These are phyloP conservation scores for Colletotrichum sp. DNA, from an alignment of 2,329 filamentous ascomycete genomes.

Conservation along the genomic window DNA sequence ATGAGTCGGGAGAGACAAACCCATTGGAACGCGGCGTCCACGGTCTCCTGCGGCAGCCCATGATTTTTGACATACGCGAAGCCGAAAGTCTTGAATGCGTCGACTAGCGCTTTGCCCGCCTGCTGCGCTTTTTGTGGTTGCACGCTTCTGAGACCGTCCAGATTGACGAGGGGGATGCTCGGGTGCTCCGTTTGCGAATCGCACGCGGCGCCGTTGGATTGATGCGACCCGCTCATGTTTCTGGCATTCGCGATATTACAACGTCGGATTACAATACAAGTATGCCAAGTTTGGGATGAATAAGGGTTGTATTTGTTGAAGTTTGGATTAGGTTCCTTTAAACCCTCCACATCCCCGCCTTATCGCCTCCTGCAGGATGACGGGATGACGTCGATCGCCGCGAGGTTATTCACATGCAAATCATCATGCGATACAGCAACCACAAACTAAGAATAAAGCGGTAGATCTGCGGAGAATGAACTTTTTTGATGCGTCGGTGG, in stretches of 20 bases:
- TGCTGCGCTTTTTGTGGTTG: not conserved
- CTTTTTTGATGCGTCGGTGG: fast-evolving
- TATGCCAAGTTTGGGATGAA: not conserved
- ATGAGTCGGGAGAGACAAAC: not conserved
- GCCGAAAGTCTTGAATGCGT: slow-evolving; percentile 35
- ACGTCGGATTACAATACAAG: not conserved
- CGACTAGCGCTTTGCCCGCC: slow-evolving; percentile 24
- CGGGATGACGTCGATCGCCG: not conserved
- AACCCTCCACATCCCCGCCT: not conserved
- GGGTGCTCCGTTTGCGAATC: not conserved
- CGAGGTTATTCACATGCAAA: not conserved
- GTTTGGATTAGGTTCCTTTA: not conserved
- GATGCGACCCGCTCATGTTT: not conserved
- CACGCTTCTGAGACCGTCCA: not conserved
- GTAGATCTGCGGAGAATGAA: not conserved
- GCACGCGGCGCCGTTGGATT: not conserved
- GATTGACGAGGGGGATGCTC: not conserved
- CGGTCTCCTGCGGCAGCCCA: slow-evolving; percentile 34
- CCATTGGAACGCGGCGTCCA: slow-evolving; percentile 40
- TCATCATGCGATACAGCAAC: not conserved
- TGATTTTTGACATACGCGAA: slow-evolving; percentile 41
- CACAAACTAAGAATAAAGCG: not conserved
- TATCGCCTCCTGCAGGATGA: not conserved
- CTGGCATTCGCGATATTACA: not conserved
- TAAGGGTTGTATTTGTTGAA: not conserved